These are phyloP conservation scores for Phytophthora melonis DNA, from an alignment of 352 stramenopile genomes.

Conservation along the genomic window DNA sequence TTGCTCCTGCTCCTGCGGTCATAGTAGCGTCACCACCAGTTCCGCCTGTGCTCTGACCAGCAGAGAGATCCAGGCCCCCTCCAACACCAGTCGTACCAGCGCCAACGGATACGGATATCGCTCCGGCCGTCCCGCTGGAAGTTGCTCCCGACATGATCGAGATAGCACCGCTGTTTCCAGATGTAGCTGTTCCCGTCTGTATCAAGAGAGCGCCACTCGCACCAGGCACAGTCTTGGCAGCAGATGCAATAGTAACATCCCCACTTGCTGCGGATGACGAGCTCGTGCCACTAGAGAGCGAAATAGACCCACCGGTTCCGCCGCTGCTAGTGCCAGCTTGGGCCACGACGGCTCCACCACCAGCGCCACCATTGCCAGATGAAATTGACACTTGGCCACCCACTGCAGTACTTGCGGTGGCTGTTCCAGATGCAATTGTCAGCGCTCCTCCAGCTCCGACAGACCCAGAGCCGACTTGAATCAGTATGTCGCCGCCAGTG, in stretches of 20 bases:
- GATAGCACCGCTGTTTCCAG: conserved; percentile 45
- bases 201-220: conserved; percentile 44
- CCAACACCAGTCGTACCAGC: conserved; percentile 34
- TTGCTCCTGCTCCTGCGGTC: conserved; percentile 37
- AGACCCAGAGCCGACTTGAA: conserved; percentile 54
- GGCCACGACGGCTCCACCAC: conserved; percentile 39
- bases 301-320: conserved; percentile 46
- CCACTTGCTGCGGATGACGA: conserved; percentile 44
- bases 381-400: conserved; percentile 40
- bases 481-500: conserved; percentile 53
- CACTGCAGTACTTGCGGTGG: conserved; percentile 29
- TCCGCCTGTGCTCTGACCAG: conserved; percentile 38
- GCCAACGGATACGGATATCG: conserved; percentile 48
- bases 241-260: conserved; percentile 42
- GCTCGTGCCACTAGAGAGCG: conserved; percentile 47
- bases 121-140: conserved; percentile 39
- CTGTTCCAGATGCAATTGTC: conserved; percentile 45
- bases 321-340: conserved; percentile 35
- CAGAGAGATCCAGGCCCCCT: conserved; percentile 29
- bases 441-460: conserved; percentile 50
- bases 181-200: conserved; percentile 39
- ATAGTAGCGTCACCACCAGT: conserved; percentile 35
- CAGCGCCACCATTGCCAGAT: conserved; percentile 44
- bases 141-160: conserved; percentile 43
- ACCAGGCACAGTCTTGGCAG: conserved; percentile 38